Evolutionary conservation across 1,139 yeast species (phyloP).

Genomic region (Suhomyces ambrosiae): DNA sequence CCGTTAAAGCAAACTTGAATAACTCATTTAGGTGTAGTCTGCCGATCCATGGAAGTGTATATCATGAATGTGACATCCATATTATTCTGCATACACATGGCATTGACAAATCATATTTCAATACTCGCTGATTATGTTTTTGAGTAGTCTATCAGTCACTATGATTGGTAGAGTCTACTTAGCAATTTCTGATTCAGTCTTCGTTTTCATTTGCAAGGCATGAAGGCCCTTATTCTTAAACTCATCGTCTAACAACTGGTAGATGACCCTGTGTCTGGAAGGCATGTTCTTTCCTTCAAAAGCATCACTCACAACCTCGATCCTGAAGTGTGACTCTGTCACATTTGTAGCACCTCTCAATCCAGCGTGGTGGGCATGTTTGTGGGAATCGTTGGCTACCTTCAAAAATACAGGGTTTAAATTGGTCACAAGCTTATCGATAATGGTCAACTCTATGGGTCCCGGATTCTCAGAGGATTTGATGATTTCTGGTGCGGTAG

Average conservation of each 20-base stretch:
- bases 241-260: constrained; percentile 70
- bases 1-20: too few relatives aligned
- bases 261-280: constrained; percentile 76
- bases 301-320: constrained; percentile 68
- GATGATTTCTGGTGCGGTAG: constrained; percentile 10
- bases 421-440: constrained; percentile 43
- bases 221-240: constrained; percentile 74
- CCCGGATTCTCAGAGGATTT: constrained; percentile 32
- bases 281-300: constrained; percentile 74
- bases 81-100: too few relatives aligned
- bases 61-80: too few relatives aligned
- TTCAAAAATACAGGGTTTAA: constrained; percentile 57
- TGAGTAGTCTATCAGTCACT: too few relatives aligned
- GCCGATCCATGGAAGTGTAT: too few relatives aligned
- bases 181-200: constrained; percentile 65
- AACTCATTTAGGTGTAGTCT: too few relatives aligned
- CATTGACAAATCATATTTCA: too few relatives aligned
- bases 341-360: constrained; percentile 71
- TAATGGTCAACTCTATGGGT: constrained; percentile 56
- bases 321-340: constrained; percentile 82
- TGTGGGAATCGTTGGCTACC: constrained; percentile 79
- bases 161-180: constrained; percentile 18
- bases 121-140: too few relatives aligned
- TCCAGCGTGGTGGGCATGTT: constrained; percentile 88
- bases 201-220: constrained; percentile 84